Evolutionary conservation across 768 basidiomycete species (phyloP).

Genomic region (Suillus occidentalis): DNA sequence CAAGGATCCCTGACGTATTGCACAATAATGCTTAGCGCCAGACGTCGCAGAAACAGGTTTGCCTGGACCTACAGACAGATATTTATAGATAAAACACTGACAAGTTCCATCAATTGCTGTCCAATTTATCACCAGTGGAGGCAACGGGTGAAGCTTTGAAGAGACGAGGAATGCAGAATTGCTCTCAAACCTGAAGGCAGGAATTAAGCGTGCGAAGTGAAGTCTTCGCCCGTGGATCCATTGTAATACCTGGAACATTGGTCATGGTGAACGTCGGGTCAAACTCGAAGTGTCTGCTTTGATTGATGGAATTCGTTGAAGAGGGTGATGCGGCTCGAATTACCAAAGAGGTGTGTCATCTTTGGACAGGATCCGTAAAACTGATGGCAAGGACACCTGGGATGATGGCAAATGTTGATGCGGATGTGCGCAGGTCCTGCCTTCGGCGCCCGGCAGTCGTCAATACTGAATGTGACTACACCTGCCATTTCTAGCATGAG

Average conservation of each 20-base stretch:
- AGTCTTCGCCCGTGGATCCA: too few species aligned
- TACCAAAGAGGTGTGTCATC: neutral
- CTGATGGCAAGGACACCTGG: neutral
- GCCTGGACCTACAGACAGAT: neutral
- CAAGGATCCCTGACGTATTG: neutral
- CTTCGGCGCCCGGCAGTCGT: neutral
- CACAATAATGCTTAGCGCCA: neutral
- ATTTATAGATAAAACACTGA: neutral
- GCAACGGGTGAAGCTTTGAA: neutral
- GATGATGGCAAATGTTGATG: neutral
- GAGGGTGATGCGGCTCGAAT: neutral
- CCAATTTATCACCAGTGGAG: neutral
- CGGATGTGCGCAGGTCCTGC: neutral
- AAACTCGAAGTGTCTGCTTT: neutral
- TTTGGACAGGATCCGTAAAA: neutral
- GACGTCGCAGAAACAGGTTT: neutral
- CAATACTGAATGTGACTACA: constrained; percentile 4
- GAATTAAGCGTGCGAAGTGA: too few species aligned
- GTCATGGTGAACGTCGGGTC: neutral
- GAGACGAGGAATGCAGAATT: neutral
- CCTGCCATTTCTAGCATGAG: neutral
- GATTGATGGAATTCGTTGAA: neutral
- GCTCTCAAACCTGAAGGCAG: neutral
- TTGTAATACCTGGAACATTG: neutral
- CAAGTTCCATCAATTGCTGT: neutral